phyloP scores from a whole-genome alignment of 2,329 filamentous ascomycete species.

The Tolypocladium paradoxum region DNA sequence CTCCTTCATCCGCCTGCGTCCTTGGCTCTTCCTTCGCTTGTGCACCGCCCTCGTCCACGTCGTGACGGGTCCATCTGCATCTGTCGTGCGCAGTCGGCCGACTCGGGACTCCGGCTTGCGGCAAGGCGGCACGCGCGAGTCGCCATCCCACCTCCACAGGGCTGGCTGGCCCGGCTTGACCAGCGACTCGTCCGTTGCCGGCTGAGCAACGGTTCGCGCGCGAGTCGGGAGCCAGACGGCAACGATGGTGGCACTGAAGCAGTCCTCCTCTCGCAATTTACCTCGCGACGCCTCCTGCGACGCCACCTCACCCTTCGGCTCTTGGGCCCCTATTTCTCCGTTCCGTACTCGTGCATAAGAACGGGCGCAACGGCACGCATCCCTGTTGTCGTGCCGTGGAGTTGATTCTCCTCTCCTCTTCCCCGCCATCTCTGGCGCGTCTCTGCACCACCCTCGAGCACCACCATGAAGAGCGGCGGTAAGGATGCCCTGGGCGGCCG shows the following conservation, averaged over 20 bases:
- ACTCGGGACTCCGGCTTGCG: neutral
- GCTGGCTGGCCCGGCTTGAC: neutral
- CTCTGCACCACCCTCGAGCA: neutral
- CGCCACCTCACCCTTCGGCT: neutral
- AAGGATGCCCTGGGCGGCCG: slow-evolving; percentile 10
- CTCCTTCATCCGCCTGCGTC: no score
- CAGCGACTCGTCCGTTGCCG: neutral
- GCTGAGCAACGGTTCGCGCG: neutral
- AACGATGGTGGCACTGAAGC: neutral
- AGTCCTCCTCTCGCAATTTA: neutral
- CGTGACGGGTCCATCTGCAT: neutral
- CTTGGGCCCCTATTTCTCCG: neutral
- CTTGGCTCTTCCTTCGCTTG: no score
- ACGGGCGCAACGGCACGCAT: neutral
- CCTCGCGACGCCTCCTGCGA: neutral
- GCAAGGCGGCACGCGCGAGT: neutral
- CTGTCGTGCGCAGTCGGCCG: neutral
- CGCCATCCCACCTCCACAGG: neutral
- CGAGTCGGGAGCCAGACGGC: neutral
- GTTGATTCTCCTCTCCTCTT: neutral
- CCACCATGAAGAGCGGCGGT: neutral
- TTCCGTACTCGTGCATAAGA: neutral
- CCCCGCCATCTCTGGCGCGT: neutral
- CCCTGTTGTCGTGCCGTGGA: neutral
- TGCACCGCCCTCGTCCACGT: no score